Conservation (phyloP, 345 rosid genomes). For the Acer campestre region DNA sequence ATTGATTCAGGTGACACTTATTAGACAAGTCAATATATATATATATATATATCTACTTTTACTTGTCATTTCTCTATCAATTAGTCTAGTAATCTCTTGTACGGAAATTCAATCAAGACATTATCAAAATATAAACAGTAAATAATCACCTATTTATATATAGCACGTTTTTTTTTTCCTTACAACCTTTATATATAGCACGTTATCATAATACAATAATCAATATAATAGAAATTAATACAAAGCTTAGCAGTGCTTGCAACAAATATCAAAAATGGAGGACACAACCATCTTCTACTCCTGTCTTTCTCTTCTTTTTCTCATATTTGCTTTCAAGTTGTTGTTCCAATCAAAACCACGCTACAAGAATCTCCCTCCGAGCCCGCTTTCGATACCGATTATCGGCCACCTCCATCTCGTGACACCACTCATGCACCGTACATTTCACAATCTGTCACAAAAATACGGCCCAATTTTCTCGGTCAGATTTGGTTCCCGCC, state of each 20-base stretch:
- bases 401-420: constrained; percentile 50
- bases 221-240: not conserved
- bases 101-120: too few species aligned
- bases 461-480: constrained; percentile 45
- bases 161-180: too few species aligned
- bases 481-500: constrained; percentile 42
- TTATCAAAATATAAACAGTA: too few species aligned
- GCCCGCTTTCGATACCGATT: constrained; percentile 42
- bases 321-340: constrained; percentile 16
- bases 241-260: not conserved
- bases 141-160: too few species aligned
- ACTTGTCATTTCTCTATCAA: too few species aligned
- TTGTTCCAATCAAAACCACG: constrained; percentile 1
- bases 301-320: not conserved
- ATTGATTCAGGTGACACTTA: too few species aligned
- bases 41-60: too few species aligned
- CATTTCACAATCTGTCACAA: constrained; percentile 28
- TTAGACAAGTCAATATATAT: too few species aligned
- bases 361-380: constrained; percentile 38
- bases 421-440: constrained; percentile 28
- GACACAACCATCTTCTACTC: constrained; percentile 3
- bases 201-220: too few species aligned
- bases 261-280: not conserved
- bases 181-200: too few species aligned
- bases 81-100: too few species aligned